Percentiles rank a stretch among this genome's conserved stretches.
These are phyloP conservation scores for Trichoderma virens DNA, from an alignment of 495 filamentous ascomycete genomes.

Conservation along the genomic window DNA sequence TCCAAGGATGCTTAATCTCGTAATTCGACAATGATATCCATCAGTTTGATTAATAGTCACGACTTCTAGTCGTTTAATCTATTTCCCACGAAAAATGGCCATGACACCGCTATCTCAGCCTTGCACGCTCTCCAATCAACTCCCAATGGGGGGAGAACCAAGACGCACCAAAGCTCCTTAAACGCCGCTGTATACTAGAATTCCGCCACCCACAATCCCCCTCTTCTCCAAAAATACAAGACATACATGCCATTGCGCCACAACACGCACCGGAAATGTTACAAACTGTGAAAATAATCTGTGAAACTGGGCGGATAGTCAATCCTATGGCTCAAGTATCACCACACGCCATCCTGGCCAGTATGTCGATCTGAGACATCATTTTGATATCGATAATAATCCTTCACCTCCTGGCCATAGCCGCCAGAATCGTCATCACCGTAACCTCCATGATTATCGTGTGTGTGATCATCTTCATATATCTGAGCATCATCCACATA, in stretches of 20 bases:
- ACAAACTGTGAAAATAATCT: background rate
- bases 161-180: background rate
- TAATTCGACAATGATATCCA: background rate
- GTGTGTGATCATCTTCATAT: slow-evolving; percentile 42
- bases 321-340: background rate
- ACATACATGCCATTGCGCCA: background rate
- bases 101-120: background rate
- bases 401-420: background rate
- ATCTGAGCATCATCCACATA: slow-evolving; percentile 41
- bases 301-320: background rate
- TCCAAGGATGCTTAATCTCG: background rate
- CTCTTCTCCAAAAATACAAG: background rate
- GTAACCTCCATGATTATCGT: slow-evolving; percentile 16
- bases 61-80: background rate
- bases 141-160: background rate
- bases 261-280: background rate
- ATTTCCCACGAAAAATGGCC: background rate
- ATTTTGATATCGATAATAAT: background rate
- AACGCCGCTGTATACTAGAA: background rate
- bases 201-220: background rate
- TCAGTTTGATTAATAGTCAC: background rate
- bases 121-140: background rate
- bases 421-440: background rate
- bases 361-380: background rate
- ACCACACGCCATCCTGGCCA: background rate